Conservation (phyloP, 2,329 filamentous ascomycete genomes). For the Spiromastix sp. region DNA sequence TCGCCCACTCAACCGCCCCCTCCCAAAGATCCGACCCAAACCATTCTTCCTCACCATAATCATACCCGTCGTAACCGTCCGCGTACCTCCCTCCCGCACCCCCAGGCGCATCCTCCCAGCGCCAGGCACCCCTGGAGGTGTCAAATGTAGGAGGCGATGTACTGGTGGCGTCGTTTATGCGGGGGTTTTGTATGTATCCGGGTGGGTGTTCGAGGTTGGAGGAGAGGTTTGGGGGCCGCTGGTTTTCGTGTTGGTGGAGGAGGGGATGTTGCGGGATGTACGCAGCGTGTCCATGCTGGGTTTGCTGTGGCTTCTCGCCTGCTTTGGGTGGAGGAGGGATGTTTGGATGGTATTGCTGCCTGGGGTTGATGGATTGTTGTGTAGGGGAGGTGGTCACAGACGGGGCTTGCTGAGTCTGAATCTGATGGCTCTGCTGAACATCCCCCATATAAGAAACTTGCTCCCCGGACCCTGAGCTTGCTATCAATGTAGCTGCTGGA, state of each 20-base stretch:
- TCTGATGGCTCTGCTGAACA: no score
- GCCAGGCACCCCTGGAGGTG: constrained; percentile 3
- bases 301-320: constrained; percentile 4
- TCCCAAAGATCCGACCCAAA: constrained; percentile 42
- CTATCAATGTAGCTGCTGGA: no score
- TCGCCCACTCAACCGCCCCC: constrained; percentile 17
- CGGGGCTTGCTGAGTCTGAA: no score
- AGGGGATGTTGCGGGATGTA: neutral
- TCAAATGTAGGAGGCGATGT: neutral
- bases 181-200: constrained; percentile 21
- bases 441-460: no score
- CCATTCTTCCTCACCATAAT: constrained; percentile 57
- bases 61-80: constrained; percentile 4
- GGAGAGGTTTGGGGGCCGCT: constrained; percentile 1
- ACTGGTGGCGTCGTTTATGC: constrained; percentile 6
- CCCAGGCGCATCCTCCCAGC: constrained; percentile 10
- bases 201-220: constrained; percentile 18
- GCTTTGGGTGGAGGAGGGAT: constrained; percentile 3
- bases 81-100: constrained; percentile 10
- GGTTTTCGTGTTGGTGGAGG: neutral
- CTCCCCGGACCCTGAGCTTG: no score
- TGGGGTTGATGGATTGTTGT: neutral
- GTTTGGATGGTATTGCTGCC: constrained; percentile 6
- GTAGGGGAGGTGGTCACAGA: neutral
- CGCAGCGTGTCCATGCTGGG: constrained; percentile 4